Evolutionary conservation across 2,329 filamentous ascomycete species (phyloP), one percentile per base, ranked within the genome.

Genomic region (Sphaceloma murrayae): DNA sequence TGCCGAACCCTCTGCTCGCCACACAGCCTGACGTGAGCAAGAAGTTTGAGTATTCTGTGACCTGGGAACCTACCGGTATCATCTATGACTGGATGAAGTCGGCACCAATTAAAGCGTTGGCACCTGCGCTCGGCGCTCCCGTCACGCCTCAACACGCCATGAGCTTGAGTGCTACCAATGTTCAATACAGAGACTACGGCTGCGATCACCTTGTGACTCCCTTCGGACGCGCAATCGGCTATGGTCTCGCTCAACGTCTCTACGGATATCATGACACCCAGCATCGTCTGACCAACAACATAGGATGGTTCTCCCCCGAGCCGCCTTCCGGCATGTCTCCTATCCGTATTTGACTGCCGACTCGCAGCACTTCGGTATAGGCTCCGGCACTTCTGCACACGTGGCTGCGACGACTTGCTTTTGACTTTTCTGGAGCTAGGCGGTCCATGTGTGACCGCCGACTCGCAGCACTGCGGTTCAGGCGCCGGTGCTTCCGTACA

Each of bases 241-340:
- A 39, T n/a, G 19, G 17, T 13, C 26, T 39, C 21, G 34, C 34
- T 16, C 34, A 39, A 22, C 19, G 34, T 10, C 21, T 26, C 3
- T 39, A 27, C 6, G 19, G 6, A 22, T 10, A 9, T n/a, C 13
- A 6, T 16, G 14, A 27, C 24, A 7, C 22, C 22, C 2, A 22
- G 21, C 3, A 13, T 14, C 34, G 13, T 9, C 3, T n/a, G 6
- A 22, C 19, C 22, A 4, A 9, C 11, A 26, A 7, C 21, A 39
- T 7, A 17, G 19, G 18, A 7, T 19, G 21, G 18, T 8, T 27
- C 11, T 16, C 2, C 11, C 6, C 13, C 8, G 24, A 40, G 24
- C 10, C 6, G 7, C 36, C 36, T 2, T 40, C 36, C 16, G 36
- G 36, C 4, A n/a, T 40, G 5, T 40, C 36, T 7, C 36, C 36